Percentiles rank a stretch among this genome's conserved stretches.
These are phyloP conservation scores for Physaria fendleri DNA, from an alignment of 345 rosid species.

Conservation along the genomic window DNA sequence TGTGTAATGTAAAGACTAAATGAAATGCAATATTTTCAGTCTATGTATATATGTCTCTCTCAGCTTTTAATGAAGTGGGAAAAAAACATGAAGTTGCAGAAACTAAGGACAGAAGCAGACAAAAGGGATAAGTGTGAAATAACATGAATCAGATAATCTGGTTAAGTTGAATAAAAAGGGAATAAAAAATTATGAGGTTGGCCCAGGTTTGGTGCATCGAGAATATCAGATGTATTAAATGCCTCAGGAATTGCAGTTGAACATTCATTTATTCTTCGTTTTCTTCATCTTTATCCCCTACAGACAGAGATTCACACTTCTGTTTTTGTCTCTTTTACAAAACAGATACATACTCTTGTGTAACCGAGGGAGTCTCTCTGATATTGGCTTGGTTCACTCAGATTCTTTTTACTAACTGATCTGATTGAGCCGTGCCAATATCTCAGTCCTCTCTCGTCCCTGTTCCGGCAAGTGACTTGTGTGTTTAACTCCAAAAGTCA, in stretches of 20 bases:
- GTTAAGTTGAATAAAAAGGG: neutral
- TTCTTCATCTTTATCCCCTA: neutral
- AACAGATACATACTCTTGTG: neutral
- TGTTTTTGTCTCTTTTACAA: neutral
- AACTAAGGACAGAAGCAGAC: constrained; percentile 4
- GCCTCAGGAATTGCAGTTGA: constrained; percentile 30
- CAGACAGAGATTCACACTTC: constrained; percentile 36
- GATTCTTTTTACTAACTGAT: constrained; percentile 22
- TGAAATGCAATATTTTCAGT: constrained; percentile 5
- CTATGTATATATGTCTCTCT: neutral
- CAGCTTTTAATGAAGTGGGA: neutral
- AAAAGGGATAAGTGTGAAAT: no score
- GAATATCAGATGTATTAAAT: constrained; percentile 51
- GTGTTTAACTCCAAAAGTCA: no score
- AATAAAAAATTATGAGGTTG: constrained; percentile 21
- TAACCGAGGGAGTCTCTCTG: constrained; percentile 41
- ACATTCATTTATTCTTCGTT: constrained; percentile 1
- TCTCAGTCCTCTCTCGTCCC: constrained; percentile 51
- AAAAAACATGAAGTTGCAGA: neutral
- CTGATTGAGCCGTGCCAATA: constrained; percentile 96
- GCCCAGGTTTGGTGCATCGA: constrained; percentile 53
- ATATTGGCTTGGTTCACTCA: constrained; percentile 92
- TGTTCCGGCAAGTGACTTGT: no score
- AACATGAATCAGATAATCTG: no score
- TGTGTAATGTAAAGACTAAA: constrained; percentile 16